These are phyloP conservation scores for Nothopassalora personata DNA, from an alignment of 2,329 filamentous ascomycete species.

Conservation along the genomic window DNA sequence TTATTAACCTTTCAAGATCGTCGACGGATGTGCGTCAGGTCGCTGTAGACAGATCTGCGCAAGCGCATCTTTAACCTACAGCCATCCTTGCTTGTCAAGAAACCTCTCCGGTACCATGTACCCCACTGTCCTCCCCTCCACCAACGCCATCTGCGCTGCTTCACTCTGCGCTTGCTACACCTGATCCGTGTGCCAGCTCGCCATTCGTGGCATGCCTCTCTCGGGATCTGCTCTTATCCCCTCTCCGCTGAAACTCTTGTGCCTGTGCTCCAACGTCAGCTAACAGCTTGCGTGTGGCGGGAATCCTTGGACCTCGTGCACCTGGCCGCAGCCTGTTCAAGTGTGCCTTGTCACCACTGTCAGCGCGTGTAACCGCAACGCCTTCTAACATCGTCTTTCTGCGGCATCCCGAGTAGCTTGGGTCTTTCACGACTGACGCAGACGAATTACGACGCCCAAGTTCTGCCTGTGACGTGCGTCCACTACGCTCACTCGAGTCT, in stretches of 20 bases:
- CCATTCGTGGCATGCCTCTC: constrained; percentile 2
- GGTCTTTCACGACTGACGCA: constrained; percentile 12
- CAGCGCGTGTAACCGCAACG: constrained; percentile 14
- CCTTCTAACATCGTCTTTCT: constrained; percentile 11
- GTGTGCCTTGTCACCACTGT: constrained; percentile 14
- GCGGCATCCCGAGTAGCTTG: constrained; percentile 13
- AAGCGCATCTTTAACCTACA: constrained; percentile 10
- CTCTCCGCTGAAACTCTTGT: constrained; percentile 11
- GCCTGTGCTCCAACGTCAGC: constrained; percentile 17
- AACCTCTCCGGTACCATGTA: constrained; percentile 1
- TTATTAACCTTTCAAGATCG: neutral
- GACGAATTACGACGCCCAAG: constrained; percentile 7
- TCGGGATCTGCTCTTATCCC: constrained; percentile 6
- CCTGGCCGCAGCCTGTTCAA: constrained; percentile 16
- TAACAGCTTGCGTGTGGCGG: constrained; percentile 17
- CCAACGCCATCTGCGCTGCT: constrained; percentile 3
- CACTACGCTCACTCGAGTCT: constrained; percentile 11
- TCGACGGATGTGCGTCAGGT: constrained; percentile 5
- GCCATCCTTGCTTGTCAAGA: constrained; percentile 13
- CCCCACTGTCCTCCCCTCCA: constrained; percentile 13
- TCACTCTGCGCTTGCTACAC: constrained; percentile 3
- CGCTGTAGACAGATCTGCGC: constrained; percentile 13
- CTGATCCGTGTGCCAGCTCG: constrained; percentile 3
- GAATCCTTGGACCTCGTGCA: constrained; percentile 14
- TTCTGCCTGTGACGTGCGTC: constrained; percentile 20